These are phyloP conservation scores for Byssothecium circinans DNA, from an alignment of 2,329 filamentous ascomycete species.

Conservation along the genomic window DNA sequence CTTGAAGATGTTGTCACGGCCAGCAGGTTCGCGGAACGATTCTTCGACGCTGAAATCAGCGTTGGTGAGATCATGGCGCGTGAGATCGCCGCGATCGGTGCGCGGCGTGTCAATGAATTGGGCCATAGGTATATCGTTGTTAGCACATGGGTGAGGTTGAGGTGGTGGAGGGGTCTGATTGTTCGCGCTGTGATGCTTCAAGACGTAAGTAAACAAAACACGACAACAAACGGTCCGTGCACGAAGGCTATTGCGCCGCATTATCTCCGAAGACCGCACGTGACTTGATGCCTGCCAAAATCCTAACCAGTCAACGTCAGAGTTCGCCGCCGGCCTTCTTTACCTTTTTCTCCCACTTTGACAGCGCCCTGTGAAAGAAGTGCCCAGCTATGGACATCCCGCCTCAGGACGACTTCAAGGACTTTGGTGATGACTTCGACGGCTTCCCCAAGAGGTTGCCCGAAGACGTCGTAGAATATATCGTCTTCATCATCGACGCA, in stretches of 20 bases:
- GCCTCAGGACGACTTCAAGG: conserved; percentile 60
- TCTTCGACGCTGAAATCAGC: conserved; percentile 78
- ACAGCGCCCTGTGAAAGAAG: too few relatives aligned
- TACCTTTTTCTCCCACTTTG: not conserved
- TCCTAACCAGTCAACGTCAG: too few relatives aligned
- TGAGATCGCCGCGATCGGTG: conserved; percentile 81
- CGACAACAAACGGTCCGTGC: not conserved
- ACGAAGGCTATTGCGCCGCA: not conserved
- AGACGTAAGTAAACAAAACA: not conserved
- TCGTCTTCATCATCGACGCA: conserved; percentile 70
- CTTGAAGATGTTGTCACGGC: conserved; percentile 71
- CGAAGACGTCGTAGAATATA: conserved; percentile 86
- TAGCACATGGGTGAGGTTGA: conserved; percentile 34
- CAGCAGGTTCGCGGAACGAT: conserved; percentile 77
- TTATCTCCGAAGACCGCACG: not conserved
- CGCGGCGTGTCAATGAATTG: conserved; percentile 77
- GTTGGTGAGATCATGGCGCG: conserved; percentile 61
- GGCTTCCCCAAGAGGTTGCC: conserved; percentile 69
- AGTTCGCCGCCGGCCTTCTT: not conserved
- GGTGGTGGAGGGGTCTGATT: conserved; percentile 7
- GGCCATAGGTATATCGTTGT: conserved; percentile 44
- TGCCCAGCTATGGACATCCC: not conserved
- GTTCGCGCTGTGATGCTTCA: conserved; percentile 9
- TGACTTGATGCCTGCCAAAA: not conserved
- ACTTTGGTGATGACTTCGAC: conserved; percentile 66